Evolutionary conservation across 176 grass and related monocot species (phyloP).

Genomic region (Poa annua): DNA sequence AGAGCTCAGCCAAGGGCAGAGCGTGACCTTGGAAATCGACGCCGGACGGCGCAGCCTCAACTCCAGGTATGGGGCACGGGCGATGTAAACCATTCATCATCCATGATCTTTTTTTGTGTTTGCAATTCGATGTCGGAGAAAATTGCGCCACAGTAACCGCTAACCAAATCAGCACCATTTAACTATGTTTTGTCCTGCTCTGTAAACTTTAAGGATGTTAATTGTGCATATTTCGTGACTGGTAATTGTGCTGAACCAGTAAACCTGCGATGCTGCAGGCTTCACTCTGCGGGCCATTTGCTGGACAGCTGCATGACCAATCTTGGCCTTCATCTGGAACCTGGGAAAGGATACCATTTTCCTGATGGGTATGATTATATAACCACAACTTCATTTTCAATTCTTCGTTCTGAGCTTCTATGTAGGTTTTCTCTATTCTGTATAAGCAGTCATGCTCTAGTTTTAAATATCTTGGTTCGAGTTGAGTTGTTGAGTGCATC

Average conservation of each 20-base stretch:
- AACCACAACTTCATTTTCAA: neutral
- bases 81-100: neutral
- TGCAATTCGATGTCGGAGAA: neutral
- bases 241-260: neutral
- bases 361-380: conserved; percentile 61
- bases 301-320: conserved; percentile 74
- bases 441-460: neutral
- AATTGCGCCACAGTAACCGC: neutral
- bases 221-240: neutral
- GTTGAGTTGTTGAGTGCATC: neutral
- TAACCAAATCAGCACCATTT: neutral
- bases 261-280: conserved; percentile 45
- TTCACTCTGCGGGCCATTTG: conserved; percentile 97
- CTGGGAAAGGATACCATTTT: conserved; percentile 85
- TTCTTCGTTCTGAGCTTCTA: conserved; percentile 8
- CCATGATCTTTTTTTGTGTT: neutral
- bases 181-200: neutral
- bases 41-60: conserved; percentile 61
- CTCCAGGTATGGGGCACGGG: conserved; percentile 58
- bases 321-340: conserved; percentile 65
- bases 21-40: conserved; percentile 62
- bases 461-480: conserved; percentile 30
- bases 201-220: neutral
- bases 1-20: conserved; percentile 48
- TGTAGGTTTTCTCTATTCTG: neutral